Conservation (phyloP, 129 eudicot species). For the Deinandra increscens region DNA sequence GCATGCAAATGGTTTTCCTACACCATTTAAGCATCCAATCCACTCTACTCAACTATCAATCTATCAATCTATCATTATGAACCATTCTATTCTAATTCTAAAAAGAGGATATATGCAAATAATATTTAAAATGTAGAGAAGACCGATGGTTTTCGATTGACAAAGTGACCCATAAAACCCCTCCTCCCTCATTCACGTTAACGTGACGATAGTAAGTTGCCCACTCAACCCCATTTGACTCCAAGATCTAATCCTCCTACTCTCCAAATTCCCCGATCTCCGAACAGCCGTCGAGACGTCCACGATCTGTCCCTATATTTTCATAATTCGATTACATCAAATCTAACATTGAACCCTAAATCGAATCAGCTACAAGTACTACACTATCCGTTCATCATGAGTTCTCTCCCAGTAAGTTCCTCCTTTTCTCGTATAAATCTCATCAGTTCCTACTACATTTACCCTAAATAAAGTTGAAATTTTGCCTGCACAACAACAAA, state of each 20-base stretch:
- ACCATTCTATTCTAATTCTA: no score
- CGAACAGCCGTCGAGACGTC: not conserved
- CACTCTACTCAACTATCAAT: no score
- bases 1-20: no score
- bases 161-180: no score
- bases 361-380: slow-evolving; percentile 18
- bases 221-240: slow-evolving; percentile 30
- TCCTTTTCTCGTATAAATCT: not conserved
- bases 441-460: slow-evolving; percentile 11
- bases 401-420: slow-evolving; percentile 32
- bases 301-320: not conserved
- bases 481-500: not conserved
- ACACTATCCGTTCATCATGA: slow-evolving; percentile 28
- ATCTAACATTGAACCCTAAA: slow-evolving; percentile 19
- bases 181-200: not conserved
- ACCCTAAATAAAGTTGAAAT: not conserved
- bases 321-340: slow-evolving; percentile 8
- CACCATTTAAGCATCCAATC: no score
- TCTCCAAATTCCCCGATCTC: slow-evolving; percentile 13
- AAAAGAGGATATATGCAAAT: no score
- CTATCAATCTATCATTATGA: no score
- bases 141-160: no score
- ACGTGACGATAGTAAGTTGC: slow-evolving; percentile 18
- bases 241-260: slow-evolving; percentile 32
- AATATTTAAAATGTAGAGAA: no score